These are phyloP conservation scores for Cladophialophora immunda DNA, from an alignment of 2,329 filamentous ascomycete genomes.

Conservation along the genomic window DNA sequence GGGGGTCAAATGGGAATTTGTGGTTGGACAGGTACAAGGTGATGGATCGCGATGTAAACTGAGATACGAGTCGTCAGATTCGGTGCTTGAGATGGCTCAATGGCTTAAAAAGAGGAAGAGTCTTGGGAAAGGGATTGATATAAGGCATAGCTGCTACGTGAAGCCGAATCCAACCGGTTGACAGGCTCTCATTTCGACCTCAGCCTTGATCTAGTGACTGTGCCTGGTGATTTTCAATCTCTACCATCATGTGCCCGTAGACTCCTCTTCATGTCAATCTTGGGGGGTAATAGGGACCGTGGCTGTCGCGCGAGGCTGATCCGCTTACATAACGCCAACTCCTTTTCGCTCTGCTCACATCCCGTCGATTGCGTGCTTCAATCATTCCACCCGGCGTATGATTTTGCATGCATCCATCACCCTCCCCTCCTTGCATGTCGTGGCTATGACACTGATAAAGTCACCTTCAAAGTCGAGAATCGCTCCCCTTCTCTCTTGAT, in stretches of 20 bases:
- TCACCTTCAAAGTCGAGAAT: too few species aligned
- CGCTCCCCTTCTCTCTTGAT: too few species aligned
- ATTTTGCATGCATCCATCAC: background rate
- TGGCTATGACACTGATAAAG: too few species aligned
- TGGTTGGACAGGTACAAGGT: background rate
- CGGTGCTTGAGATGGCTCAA: background rate
- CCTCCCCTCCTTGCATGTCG: too few species aligned
- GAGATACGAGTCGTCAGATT: background rate
- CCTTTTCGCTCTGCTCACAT: background rate
- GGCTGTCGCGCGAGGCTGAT: background rate
- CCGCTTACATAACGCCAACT: background rate
- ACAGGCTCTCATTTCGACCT: background rate
- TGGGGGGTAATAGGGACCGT: background rate
- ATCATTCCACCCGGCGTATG: background rate
- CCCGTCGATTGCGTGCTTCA: background rate
- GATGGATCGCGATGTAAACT: background rate
- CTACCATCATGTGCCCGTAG: background rate
- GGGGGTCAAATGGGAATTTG: background rate
- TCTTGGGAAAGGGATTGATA: background rate
- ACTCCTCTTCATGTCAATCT: background rate
- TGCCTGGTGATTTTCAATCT: background rate
- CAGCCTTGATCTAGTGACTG: background rate
- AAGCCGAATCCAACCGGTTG: background rate
- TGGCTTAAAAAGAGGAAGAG: background rate
- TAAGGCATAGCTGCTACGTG: background rate